Evolutionary conservation across 1,284 basidiomycete genomes (phyloP).

Genomic region (Gastroboletus turbinatus): DNA sequence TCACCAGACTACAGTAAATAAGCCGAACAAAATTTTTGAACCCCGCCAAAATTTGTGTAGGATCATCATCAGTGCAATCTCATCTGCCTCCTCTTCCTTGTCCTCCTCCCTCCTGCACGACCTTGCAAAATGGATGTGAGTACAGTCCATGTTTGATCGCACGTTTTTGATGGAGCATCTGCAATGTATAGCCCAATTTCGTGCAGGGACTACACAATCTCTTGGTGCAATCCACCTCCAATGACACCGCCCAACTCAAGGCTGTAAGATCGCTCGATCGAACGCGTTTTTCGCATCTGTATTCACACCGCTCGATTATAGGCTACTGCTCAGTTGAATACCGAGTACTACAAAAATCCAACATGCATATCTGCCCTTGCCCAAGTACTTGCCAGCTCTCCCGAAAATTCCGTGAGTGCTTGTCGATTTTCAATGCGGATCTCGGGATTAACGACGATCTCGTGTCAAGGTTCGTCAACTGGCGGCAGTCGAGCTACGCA

Average conservation of each 20-base stretch:
- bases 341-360: slow-evolving; percentile 89
- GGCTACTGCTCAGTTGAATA: slow-evolving; percentile 92
- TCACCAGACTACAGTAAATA: neutral
- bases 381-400: slow-evolving; percentile 83
- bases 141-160: neutral
- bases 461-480: slow-evolving; percentile 85
- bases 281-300: slow-evolving; percentile 18
- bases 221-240: slow-evolving; percentile 80
- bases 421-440: slow-evolving; percentile 6
- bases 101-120: slow-evolving; percentile 16
- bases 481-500: slow-evolving; percentile 96
- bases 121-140: slow-evolving; percentile 32
- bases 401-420: slow-evolving; percentile 64
- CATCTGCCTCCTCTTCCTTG: slow-evolving; percentile 19
- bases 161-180: slow-evolving; percentile 2
- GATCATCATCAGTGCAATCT: slow-evolving; percentile 29
- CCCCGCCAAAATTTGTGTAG: slow-evolving; percentile 35
- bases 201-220: slow-evolving; percentile 82
- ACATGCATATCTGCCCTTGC: slow-evolving; percentile 91
- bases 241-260: slow-evolving; percentile 87
- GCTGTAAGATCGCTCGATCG: slow-evolving; percentile 57
- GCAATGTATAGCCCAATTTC: slow-evolving; percentile 52
- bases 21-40: slow-evolving; percentile 33
- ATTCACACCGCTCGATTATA: slow-evolving; percentile 34
- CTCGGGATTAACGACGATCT: slow-evolving; percentile 6